These are phyloP conservation scores for Tylopilus rubrobrunneus DNA, from an alignment of 768 basidiomycete genomes.

Conservation along the genomic window DNA sequence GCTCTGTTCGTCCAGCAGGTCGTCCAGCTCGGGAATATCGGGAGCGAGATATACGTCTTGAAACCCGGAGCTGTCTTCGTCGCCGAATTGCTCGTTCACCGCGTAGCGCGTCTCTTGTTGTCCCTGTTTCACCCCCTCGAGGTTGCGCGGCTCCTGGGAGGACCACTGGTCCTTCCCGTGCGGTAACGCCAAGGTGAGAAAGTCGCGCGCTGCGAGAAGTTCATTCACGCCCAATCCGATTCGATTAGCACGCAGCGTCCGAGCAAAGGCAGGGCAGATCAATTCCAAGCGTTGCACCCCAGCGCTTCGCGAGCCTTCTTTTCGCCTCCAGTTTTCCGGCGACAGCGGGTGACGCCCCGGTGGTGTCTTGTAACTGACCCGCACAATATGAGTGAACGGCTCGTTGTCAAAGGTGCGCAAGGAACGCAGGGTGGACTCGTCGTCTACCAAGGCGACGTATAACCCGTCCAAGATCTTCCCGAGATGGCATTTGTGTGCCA, in stretches of 20 bases:
- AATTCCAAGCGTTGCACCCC: neutral
- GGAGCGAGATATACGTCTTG: constrained; percentile 4
- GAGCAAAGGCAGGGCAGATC: neutral
- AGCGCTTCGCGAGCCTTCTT: neutral
- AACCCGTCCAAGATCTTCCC: constrained; percentile 8
- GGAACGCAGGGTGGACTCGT: constrained; percentile 3
- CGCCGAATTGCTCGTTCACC: neutral
- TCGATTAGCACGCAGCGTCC: neutral
- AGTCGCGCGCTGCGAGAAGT: constrained; percentile 40
- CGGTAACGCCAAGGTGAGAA: constrained; percentile 39
- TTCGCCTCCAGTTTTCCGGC: neutral
- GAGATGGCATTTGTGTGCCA: constrained; percentile 4
- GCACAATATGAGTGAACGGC: constrained; percentile 21
- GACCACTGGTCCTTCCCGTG: constrained; percentile 12
- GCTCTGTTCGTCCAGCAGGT: neutral
- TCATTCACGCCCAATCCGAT: constrained; percentile 31
- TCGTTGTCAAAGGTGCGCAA: constrained; percentile 10
- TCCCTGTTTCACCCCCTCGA: neutral
- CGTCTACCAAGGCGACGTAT: constrained; percentile 20
- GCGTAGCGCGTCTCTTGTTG: too few species aligned
- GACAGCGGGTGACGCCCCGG: neutral
- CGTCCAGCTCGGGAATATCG: neutral
- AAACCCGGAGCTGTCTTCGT: neutral
- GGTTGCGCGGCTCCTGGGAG: neutral
- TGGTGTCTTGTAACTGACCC: constrained; percentile 1